Evolutionary conservation across 2,329 filamentous ascomycete genomes (phyloP), one percentile per base, ranked within the genome.

Genomic region (Alternaria ethzedia): DNA sequence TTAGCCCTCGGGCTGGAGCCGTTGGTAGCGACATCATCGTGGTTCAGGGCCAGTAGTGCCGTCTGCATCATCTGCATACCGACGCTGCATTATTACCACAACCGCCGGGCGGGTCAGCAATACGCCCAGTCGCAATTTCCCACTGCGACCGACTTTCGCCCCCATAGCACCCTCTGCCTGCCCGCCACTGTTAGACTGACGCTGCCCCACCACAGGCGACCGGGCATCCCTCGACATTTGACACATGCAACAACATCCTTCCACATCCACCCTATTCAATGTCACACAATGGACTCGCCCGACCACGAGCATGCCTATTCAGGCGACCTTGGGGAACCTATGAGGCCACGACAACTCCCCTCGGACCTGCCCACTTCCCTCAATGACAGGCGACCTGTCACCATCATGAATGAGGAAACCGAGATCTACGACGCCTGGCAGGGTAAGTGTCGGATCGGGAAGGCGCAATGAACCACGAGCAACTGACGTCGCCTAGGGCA

Each of bases 381-480:
- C 59, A 91, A 99, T 80, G 96, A 99, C 83, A 89, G 96, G 64
- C 88, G 90, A 71, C 87, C 91, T 32, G 87, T 89, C 5, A 85
- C 80, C 50, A 89, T 90, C 66, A 87, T 90, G 67, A 86, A 91
- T 59, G 86, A 86, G 43, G 96, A 98, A 84, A 97, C 94, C 44
- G 96, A 98, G 84, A 93, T 97, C 83, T 99, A 98, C 80, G 96
- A 99, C 86, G 96, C 93, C 71, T 99, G 96, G 96, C 94, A 98
- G 90, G 95, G 95, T 91, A 79, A 78, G 85, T 70, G 54, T 86
- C 43, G 17, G 58, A 86, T 44, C n/a, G 10, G 51, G 46, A 57
- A 57, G 63, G 64, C 63, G 20, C 59, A 12, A 43, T 54, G 54
- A 23, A 47, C 43, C 28, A 54, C 15, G 6, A 17, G 13, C 11